Percentiles rank a stretch among this genome's conserved stretches.
Conservation (phyloP, 768 basidiomycete species). For the Serendipita indica region DNA sequence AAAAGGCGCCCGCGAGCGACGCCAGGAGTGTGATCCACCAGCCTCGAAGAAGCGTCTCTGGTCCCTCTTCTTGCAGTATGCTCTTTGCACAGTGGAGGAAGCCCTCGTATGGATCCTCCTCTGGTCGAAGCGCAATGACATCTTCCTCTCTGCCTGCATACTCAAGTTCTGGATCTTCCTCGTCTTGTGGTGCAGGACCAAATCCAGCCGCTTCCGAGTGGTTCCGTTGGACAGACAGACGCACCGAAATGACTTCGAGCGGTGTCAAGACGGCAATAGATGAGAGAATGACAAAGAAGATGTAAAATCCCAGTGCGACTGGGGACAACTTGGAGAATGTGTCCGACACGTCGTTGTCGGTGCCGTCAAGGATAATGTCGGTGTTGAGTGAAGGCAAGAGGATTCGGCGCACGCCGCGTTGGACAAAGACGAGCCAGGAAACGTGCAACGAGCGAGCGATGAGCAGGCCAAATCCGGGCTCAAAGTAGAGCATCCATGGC, state of each 20-base stretch:
- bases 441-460: constrained; percentile 31
- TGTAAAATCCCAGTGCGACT: constrained; percentile 28
- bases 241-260: constrained; percentile 62
- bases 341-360: constrained; percentile 20
- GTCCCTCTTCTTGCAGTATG: constrained; percentile 69
- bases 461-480: constrained; percentile 55
- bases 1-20: constrained; percentile 12
- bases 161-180: constrained; percentile 46
- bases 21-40: constrained; percentile 49
- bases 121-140: constrained; percentile 67
- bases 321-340: constrained; percentile 28
- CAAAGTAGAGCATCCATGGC: constrained; percentile 70
- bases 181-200: constrained; percentile 61
- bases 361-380: constrained; percentile 24
- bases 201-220: constrained; percentile 54
- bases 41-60: constrained; percentile 55
- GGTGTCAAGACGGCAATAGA: constrained; percentile 55
- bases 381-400: constrained; percentile 37
- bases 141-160: constrained; percentile 63
- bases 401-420: constrained; percentile 32
- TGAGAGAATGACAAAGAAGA: constrained; percentile 43
- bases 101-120: constrained; percentile 65
- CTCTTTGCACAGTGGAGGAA: constrained; percentile 60
- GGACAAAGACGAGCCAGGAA: constrained; percentile 30
- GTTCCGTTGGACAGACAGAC: constrained; percentile 73